Evolutionary conservation across 2,329 filamentous ascomycete genomes (phyloP).

Genomic region (Ophiostoma himal-ulmi): DNA sequence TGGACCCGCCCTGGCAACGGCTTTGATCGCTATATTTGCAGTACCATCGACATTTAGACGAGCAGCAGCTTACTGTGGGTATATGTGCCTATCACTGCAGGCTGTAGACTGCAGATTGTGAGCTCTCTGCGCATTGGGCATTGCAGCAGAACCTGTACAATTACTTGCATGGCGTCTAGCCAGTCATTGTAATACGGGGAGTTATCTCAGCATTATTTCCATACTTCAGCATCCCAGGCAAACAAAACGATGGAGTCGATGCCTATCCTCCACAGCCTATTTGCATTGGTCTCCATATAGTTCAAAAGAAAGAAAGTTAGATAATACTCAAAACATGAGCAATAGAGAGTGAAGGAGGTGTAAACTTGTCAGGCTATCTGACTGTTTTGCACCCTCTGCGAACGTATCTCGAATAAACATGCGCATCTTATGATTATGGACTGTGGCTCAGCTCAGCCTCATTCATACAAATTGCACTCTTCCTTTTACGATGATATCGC

Average conservation of each 20-base stretch:
- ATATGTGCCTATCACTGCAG: not conserved
- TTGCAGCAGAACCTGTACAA: not conserved
- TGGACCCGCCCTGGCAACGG: not conserved
- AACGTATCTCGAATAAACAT: not conserved
- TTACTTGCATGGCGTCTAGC: constrained; percentile 7
- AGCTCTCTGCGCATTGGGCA: not conserved
- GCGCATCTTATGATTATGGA: not conserved
- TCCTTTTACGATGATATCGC: not conserved
- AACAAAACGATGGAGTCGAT: not conserved
- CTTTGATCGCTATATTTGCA: not conserved
- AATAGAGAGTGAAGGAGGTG: too few relatives aligned
- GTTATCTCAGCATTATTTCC: not conserved
- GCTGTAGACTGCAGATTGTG: not conserved
- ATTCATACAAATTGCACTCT: not conserved
- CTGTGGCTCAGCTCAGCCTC: not conserved
- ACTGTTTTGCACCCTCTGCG: not conserved
- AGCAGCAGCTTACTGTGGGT: not conserved
- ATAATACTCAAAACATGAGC: not conserved
- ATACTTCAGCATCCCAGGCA: not conserved
- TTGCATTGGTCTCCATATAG: not conserved
- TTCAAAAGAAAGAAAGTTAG: not conserved
- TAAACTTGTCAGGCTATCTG: not conserved
- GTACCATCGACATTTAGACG: not conserved
- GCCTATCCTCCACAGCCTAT: not conserved
- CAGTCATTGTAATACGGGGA: not conserved